Evolutionary conservation across 352 stramenopile genomes (phyloP).

Genomic region (Ophiocytium majus): DNA sequence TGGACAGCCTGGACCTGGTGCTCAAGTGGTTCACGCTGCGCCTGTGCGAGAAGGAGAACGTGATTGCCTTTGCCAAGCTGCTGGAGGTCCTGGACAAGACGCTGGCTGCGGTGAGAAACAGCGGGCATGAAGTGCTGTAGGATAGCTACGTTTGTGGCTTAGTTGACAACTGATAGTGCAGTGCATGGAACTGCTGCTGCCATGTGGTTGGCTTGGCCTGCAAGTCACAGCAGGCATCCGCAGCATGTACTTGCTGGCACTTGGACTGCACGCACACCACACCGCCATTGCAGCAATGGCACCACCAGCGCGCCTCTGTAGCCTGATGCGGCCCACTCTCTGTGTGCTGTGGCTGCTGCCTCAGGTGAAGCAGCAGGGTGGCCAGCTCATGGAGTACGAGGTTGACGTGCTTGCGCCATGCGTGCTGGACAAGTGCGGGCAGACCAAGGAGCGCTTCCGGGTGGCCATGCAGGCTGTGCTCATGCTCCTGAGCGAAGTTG

Average conservation of each 20-base stretch:
- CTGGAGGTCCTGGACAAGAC: background rate
- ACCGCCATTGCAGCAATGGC: background rate
- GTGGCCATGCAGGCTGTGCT: conserved; percentile 39
- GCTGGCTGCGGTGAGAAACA: background rate
- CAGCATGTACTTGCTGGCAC: background rate
- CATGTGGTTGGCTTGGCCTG: background rate
- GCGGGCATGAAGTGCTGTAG: background rate
- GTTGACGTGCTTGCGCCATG: conserved; percentile 45
- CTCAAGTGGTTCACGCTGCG: conserved; percentile 57
- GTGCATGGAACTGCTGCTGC: background rate
- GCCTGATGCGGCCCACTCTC: no score
- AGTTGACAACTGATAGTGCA: background rate
- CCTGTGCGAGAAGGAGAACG: conserved; percentile 55
- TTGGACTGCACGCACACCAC: background rate
- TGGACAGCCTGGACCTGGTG: conserved; percentile 49
- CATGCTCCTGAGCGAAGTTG: conserved; percentile 31
- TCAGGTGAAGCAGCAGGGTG: conserved; percentile 24
- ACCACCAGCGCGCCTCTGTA: no score
- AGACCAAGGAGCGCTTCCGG: conserved; percentile 53
- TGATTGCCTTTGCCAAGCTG: conserved; percentile 52
- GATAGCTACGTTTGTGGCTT: background rate
- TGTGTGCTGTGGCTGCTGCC: no score
- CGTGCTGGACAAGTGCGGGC: conserved; percentile 53
- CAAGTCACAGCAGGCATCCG: background rate
- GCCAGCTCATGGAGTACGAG: conserved; percentile 46